Base-by-base conservation (phyloP, 345 rosid species). In the Hirschfeldia incana region DNA sequence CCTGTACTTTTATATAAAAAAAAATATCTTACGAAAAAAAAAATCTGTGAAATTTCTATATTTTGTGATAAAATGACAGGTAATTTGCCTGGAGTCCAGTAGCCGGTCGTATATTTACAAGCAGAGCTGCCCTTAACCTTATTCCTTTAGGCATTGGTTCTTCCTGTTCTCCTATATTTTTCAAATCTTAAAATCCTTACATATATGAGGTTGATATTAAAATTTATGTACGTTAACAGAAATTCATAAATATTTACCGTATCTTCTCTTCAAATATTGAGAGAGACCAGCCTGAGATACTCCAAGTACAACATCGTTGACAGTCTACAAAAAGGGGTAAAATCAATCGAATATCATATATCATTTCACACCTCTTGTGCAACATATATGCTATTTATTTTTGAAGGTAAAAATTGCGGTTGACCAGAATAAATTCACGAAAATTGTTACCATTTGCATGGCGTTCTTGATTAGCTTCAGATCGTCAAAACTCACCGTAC, bases 271-370 rank as follows among this genome's bases (percentile, higher is more conserved):
- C 58, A 91, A 77, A 55, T 88, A 91, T 30, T 76, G 85, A 16
- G 94, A 88, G 73, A 93, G 86, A 26, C 86, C 90, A 69, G 90
- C 93, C 67, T 91, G 90, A 37, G 88, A 83, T 36, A 86, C 77
- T 66, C 94, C 98, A 60, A 90, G 37, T 27, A 89, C 29, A 3
- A 93, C 93, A 75, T 93, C 94, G 21, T 90, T 91, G 67, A 91
- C 73, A 2, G 98, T 93, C 67, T 63, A 32, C 42, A 12, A 63
- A 63, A 63, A 29, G 5, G n/a, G 30, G 39, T 30, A 62, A 10
- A 4, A 67, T 15, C 60, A 15, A 16, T 53, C 60, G 6, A 53
- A 53, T 53, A 53, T 13, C 39, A 62, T 30, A 63, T 30, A 32
- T 27, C 65, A 60, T 61, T 17, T 61, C 67, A n/a, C 21, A n/a